phyloP scores from a whole-genome alignment of 1,284 basidiomycete genomes.

The Chalciporus piperatoides region DNA sequence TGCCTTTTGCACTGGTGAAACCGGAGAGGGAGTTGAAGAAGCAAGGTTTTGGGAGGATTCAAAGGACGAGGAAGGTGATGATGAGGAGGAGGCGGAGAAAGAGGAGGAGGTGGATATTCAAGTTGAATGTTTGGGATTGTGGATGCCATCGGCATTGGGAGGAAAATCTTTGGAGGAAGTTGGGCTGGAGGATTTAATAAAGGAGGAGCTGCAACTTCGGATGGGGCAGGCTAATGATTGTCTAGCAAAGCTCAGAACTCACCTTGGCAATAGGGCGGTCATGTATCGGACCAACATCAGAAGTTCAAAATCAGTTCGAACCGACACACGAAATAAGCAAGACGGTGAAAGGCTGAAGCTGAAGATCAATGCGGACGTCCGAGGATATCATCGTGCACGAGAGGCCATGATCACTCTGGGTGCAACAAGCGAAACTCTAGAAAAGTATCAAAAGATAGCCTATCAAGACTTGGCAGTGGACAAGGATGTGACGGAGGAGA shows the following conservation, averaged over 20 bases:
- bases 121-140: neutral
- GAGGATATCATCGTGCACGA: neutral
- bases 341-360: neutral
- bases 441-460: conserved; percentile 4
- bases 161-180: neutral
- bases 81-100: neutral
- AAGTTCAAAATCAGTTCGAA: conserved; percentile 6
- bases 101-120: too few relatives aligned
- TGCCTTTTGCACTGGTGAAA: neutral
- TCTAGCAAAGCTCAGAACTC: conserved; percentile 9
- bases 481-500: conserved; percentile 17
- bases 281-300: conserved; percentile 1
- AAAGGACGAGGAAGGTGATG: conserved; percentile 1
- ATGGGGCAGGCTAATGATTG: conserved; percentile 10
- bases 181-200: neutral
- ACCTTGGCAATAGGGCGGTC: conserved; percentile 13
- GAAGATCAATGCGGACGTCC: conserved; percentile 8
- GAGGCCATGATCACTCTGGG: neutral
- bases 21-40: neutral
- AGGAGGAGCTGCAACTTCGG: conserved; percentile 4
- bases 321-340: conserved; percentile 9
- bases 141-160: conserved; percentile 5
- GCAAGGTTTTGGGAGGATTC: neutral
- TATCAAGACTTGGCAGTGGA: conserved; percentile 4
- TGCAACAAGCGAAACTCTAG: neutral